phyloP scores from a whole-genome alignment of 2,329 filamentous ascomycete genomes.

The Colletotrichum sp. region DNA sequence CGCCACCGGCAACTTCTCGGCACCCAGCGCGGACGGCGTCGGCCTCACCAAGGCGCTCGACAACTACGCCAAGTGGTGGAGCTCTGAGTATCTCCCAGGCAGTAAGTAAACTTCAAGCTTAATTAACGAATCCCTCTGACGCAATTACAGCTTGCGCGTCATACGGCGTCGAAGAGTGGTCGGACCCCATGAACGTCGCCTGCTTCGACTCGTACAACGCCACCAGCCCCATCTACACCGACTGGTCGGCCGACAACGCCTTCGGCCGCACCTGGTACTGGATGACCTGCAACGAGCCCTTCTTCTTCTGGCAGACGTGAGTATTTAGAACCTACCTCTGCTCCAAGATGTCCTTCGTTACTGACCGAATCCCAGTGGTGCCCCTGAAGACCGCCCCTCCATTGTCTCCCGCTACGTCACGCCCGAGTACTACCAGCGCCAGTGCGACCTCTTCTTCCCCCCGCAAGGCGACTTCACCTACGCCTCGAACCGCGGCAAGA shows the following conservation, averaged over 20 bases:
- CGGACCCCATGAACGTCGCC: slow-evolving; percentile 41
- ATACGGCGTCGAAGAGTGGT: slow-evolving; percentile 52
- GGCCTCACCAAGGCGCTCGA: slow-evolving; percentile 56
- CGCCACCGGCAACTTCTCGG: slow-evolving; percentile 20
- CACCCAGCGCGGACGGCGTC: slow-evolving; percentile 47
- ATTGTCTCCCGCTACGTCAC: slow-evolving; percentile 58
- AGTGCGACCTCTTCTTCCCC: slow-evolving; percentile 63
- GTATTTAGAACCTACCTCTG: slow-evolving; percentile 14
- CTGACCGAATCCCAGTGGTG: slow-evolving; percentile 39
- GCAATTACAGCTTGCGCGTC: slow-evolving; percentile 42
- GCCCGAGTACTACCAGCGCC: slow-evolving; percentile 57
- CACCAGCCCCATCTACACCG: slow-evolving; percentile 53
- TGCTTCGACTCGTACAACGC: slow-evolving; percentile 61
- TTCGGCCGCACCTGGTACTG: slow-evolving; percentile 62
- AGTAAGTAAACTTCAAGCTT: no score
- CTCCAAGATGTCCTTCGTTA: not conserved
- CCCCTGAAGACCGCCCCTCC: slow-evolving; percentile 46
- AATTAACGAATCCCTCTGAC: no score
- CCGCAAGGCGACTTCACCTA: slow-evolving; percentile 52
- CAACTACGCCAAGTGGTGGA: slow-evolving; percentile 61
- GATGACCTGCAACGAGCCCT: slow-evolving; percentile 67
- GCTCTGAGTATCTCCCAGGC: slow-evolving; percentile 46
- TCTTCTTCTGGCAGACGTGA: slow-evolving; percentile 52
- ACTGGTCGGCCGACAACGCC: slow-evolving; percentile 49
- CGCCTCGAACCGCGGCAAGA: slow-evolving; percentile 48